These are phyloP conservation scores for Schizosaccharomyces osmophilus DNA, from an alignment of 805 yeast species.

Conservation along the genomic window DNA sequence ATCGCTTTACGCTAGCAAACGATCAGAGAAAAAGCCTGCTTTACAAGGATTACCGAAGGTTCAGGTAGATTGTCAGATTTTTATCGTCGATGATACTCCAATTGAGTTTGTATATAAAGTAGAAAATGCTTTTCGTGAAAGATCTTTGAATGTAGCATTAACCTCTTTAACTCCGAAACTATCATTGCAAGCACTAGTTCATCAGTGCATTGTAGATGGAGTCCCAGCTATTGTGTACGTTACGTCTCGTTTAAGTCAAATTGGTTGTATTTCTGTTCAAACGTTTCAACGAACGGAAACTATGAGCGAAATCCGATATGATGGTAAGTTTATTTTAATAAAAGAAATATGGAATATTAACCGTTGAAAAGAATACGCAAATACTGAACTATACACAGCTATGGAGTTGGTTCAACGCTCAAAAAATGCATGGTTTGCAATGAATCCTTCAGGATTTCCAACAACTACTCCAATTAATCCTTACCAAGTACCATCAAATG, in stretches of 20 bases:
- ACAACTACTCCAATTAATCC: too few relatives aligned
- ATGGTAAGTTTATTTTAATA: background rate
- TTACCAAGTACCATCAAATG: too few relatives aligned
- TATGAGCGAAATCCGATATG: background rate
- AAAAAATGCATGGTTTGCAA: background rate
- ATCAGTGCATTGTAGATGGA: conserved; percentile 63
- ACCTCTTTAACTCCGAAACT: conserved; percentile 18
- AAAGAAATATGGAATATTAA: background rate
- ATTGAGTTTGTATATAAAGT: conserved; percentile 13
- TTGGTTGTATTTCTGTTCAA: conserved; percentile 36
- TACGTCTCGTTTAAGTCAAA: conserved; percentile 20
- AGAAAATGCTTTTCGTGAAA: conserved; percentile 17
- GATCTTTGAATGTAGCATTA: conserved; percentile 16
- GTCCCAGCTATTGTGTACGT: conserved; percentile 46
- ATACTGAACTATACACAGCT: background rate
- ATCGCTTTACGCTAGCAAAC: conserved; percentile 5
- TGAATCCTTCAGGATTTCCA: too few relatives aligned
- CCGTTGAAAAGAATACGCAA: background rate
- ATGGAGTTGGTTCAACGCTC: background rate
- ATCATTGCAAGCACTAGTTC: conserved; percentile 25
- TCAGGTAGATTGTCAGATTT: conserved; percentile 23
- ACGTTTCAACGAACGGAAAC: conserved; percentile 26
- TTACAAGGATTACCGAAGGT: conserved; percentile 8
- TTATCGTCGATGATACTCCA: conserved; percentile 24
- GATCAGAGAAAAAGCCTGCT: background rate